phyloP scores from a whole-genome alignment of 2,329 filamentous ascomycete species.

The Amylocarpus encephaloides region DNA sequence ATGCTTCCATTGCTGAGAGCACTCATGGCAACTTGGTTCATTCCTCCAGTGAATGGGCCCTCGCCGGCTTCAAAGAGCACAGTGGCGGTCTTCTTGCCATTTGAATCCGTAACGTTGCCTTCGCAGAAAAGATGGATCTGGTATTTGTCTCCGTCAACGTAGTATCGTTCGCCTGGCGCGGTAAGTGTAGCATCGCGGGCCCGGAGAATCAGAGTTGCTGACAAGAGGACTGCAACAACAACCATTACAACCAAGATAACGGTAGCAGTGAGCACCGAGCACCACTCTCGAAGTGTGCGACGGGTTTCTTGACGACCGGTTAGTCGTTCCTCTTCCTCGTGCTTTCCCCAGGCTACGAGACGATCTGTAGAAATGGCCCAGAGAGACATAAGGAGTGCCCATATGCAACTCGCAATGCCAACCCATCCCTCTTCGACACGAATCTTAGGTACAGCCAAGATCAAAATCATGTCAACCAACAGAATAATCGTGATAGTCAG shows the following conservation, averaged over 20 bases:
- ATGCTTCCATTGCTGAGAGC: constrained; percentile 77
- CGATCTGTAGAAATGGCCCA: constrained; percentile 77
- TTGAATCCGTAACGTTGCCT: constrained; percentile 58
- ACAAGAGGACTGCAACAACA: constrained; percentile 65
- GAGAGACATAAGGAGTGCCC: constrained; percentile 71
- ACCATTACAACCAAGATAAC: constrained; percentile 64
- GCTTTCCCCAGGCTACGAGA: constrained; percentile 85
- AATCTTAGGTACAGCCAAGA: constrained; percentile 66
- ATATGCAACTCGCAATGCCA: constrained; percentile 78
- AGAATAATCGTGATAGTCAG: constrained; percentile 61
- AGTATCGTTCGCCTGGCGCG: constrained; percentile 68
- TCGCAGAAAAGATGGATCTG: constrained; percentile 79
- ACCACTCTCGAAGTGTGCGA: constrained; percentile 77
- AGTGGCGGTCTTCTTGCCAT: constrained; percentile 60
- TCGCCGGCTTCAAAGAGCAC: constrained; percentile 83
- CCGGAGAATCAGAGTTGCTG: constrained; percentile 71
- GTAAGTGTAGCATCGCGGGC: constrained; percentile 69
- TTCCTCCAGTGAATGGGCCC: constrained; percentile 66
- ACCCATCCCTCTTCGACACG: constrained; percentile 85
- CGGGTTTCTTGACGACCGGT: constrained; percentile 85
- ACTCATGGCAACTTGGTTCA: constrained; percentile 74
- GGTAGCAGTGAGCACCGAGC: constrained; percentile 69
- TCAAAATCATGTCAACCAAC: constrained; percentile 70
- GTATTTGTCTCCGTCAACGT: constrained; percentile 80
- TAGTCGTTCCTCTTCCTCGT: constrained; percentile 84